These are phyloP conservation scores for Penicillium frequentans DNA, from an alignment of 2,329 filamentous ascomycete genomes.

Conservation along the genomic window DNA sequence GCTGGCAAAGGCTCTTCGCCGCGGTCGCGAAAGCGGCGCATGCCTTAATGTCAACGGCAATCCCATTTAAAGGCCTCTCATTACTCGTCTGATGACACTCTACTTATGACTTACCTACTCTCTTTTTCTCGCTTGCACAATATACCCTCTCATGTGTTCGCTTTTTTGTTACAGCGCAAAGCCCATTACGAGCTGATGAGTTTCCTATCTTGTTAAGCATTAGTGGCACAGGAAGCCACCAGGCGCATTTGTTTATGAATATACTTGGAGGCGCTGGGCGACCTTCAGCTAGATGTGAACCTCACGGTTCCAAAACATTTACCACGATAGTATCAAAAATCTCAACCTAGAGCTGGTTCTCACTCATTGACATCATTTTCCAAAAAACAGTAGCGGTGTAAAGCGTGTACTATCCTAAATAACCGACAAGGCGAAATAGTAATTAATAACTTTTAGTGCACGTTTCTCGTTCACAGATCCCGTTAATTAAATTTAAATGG, in stretches of 20 bases:
- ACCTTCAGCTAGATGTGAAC: background rate
- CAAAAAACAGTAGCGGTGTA: background rate
- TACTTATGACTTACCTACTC: too few relatives aligned
- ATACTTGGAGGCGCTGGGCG: too few relatives aligned
- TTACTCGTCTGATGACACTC: too few relatives aligned
- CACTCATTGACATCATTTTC: background rate
- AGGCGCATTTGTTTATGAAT: background rate
- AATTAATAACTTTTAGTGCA: too few relatives aligned
- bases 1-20: slow-evolving; percentile 44
- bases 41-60: slow-evolving; percentile 29
- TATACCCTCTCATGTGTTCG: background rate
- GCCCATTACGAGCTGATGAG: background rate
- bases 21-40: slow-evolving; percentile 32
- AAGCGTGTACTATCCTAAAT: too few relatives aligned
- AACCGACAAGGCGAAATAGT: too few relatives aligned
- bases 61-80: slow-evolving; percentile 22
- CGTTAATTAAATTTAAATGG: background rate
- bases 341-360: background rate
- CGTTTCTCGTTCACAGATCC: background rate
- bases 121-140: background rate
- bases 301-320: background rate
- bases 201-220: background rate
- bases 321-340: background rate
- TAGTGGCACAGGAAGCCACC: background rate
- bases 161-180: background rate